A percentile compares a stretch with the other conserved stretches of the same genome.
These are phyloP conservation scores for Solanum corneliomulleri DNA, from an alignment of 257 asterid species.

Conservation along the genomic window DNA sequence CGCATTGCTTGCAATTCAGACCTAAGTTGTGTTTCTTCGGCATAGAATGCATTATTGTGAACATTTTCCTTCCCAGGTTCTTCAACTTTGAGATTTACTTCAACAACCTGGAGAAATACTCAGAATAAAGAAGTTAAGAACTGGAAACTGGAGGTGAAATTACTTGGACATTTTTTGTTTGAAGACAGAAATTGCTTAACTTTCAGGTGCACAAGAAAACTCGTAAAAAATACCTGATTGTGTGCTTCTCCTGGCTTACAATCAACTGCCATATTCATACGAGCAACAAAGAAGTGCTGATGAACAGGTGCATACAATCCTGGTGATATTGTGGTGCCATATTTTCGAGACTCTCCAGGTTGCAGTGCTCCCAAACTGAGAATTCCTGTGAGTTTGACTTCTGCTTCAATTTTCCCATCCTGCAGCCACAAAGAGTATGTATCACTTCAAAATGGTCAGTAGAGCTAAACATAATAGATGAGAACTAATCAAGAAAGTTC, in stretches of 20 bases:
- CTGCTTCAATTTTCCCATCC: conserved; percentile 99
- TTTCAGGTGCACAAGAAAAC: neutral
- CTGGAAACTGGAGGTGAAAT: neutral
- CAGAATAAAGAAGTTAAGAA: neutral
- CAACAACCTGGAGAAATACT: conserved; percentile 55
- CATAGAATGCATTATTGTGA: conserved; percentile 89
- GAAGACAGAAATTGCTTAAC: neutral
- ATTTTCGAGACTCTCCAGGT: conserved; percentile 79
- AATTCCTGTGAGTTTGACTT: conserved; percentile 93
- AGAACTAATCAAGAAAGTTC: neutral
- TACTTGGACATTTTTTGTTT: neutral
- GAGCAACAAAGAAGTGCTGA: conserved; percentile 97
- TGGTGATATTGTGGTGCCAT: conserved; percentile 91
- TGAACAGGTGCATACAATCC: conserved; percentile 97
- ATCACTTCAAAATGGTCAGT: neutral
- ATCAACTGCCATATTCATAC: conserved; percentile 96
- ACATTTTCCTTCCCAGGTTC: conserved; percentile 83
- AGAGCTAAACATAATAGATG: neutral
- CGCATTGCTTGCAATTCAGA: conserved; percentile 92
- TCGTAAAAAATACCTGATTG: conserved; percentile 53
- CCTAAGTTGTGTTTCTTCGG: conserved; percentile 77
- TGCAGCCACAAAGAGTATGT: conserved; percentile 4
- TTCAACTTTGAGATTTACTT: conserved; percentile 85
- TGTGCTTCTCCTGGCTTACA: conserved; percentile 86
- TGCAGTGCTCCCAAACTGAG: conserved; percentile 91